Percentiles rank a stretch among this genome's conserved stretches.
Conservation (phyloP, 805 yeast genomes). For the Wickerhamomyces hampshirensis region DNA sequence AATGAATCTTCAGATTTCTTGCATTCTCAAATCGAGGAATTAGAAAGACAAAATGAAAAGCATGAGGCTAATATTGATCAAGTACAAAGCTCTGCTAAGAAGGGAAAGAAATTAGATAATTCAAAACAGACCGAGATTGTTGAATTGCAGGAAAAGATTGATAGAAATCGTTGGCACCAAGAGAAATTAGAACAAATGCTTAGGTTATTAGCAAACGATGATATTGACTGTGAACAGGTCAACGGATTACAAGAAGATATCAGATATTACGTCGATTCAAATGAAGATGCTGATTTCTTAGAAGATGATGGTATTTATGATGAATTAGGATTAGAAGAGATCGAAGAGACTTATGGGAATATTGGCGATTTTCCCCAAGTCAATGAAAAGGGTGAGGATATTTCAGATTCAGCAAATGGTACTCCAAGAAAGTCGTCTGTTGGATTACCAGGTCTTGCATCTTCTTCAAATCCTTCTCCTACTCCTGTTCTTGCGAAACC, state of each 20-base stretch:
- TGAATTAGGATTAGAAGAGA: constrained; percentile 65
- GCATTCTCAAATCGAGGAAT: constrained; percentile 67
- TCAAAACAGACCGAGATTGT: constrained; percentile 53
- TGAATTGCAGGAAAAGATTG: constrained; percentile 57
- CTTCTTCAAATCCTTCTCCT: constrained; percentile 1
- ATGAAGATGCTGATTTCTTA: constrained; percentile 87
- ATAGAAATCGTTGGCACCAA: constrained; percentile 76
- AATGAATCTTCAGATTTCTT: constrained; percentile 68
- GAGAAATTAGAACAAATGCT: constrained; percentile 73
- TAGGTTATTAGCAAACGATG: constrained; percentile 74
- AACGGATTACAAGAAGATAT: constrained; percentile 83
- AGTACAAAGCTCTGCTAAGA: constrained; percentile 40
- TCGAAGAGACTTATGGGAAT: constrained; percentile 48
- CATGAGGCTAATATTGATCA: constrained; percentile 65
- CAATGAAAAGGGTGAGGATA: constrained; percentile 3
- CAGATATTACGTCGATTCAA: constrained; percentile 87
- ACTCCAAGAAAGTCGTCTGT: constrained; percentile 1
- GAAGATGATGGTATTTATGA: constrained; percentile 94
- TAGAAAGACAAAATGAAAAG: constrained; percentile 75
- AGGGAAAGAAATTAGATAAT: constrained; percentile 41
- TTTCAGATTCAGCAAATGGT: constrained; percentile 7
- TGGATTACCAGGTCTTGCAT: constrained; percentile 3
- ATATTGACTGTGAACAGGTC: constrained; percentile 70
- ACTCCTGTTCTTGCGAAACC: too few relatives aligned
- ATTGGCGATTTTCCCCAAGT: constrained; percentile 34